phyloP scores from a whole-genome alignment of 495 filamentous ascomycete genomes.

The Melanomma pulvis-pyrius region DNA sequence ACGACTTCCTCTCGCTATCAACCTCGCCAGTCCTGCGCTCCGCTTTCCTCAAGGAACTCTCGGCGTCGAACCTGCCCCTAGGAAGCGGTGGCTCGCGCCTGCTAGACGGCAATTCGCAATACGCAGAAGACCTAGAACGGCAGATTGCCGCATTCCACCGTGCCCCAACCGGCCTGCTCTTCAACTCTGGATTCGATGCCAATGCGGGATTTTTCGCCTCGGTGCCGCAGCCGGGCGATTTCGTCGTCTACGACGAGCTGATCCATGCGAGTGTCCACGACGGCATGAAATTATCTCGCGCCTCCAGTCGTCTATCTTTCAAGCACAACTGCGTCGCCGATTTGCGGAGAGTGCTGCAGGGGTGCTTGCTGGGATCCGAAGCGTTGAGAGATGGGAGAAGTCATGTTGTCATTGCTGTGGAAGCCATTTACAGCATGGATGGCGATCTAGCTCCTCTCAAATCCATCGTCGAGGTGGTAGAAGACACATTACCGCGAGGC shows the following conservation, averaged over 20 bases:
- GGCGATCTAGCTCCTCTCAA: conserved; percentile 69
- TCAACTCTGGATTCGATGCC: conserved; percentile 78
- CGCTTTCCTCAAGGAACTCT: conserved; percentile 51
- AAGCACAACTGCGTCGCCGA: conserved; percentile 60
- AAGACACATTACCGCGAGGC: conserved; percentile 56
- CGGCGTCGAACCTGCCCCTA: conserved; percentile 40
- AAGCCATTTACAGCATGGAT: conserved; percentile 85
- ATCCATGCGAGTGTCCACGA: conserved; percentile 80
- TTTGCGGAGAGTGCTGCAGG: conserved; percentile 49
- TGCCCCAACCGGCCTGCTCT: conserved; percentile 67
- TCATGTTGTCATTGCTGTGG: conserved; percentile 69
- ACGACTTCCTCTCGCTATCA: conserved; percentile 64
- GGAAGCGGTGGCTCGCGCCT: conserved; percentile 65
- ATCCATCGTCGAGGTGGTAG: conserved; percentile 59
- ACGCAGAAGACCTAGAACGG: conserved; percentile 64
- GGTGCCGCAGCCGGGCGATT: conserved; percentile 69
- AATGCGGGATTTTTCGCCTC: conserved; percentile 70
- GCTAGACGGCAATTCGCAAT: conserved; percentile 69
- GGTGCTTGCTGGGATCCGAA: conserved; percentile 44
- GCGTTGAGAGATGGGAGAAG: conserved; percentile 44
- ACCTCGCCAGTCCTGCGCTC: conserved; percentile 47
- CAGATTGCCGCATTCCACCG: conserved; percentile 68
- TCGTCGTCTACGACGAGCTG: conserved; percentile 71
- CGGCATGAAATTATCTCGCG: conserved; percentile 71
- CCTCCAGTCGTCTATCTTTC: conserved; percentile 56